Percentiles rank a stretch among this genome's conserved stretches.
phyloP scores from a whole-genome alignment of 495 filamentous ascomycete genomes.

The Aspergillus bertholletiae region DNA sequence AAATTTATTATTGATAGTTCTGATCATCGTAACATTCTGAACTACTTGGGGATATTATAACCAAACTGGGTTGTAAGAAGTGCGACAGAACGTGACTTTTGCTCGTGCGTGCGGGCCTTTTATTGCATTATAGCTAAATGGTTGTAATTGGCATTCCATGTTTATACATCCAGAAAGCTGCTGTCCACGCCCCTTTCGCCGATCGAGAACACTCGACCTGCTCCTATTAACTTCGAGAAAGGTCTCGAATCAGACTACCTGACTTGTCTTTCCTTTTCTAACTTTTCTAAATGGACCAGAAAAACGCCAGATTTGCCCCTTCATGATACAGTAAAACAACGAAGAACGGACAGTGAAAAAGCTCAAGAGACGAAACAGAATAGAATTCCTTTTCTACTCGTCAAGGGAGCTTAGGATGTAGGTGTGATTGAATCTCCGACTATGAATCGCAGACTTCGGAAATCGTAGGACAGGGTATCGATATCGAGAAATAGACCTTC shows the following conservation, averaged over 20 bases:
- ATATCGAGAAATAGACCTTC: conserved; percentile 5
- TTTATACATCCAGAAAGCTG: not conserved
- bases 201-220: not conserved
- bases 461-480: conserved; percentile 9
- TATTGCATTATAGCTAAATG: not conserved
- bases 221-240: not conserved
- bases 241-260: not conserved
- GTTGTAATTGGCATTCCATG: not conserved
- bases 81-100: no score
- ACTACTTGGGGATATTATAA: no score
- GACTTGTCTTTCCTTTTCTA: conserved; percentile 4
- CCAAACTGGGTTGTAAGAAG: no score
- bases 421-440: not conserved
- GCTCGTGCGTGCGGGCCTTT: no score
- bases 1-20: no score
- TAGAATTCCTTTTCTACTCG: not conserved
- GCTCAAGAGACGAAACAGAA: not conserved
- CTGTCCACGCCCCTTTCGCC: not conserved
- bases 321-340: conserved; percentile 4
- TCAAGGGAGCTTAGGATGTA: not conserved
- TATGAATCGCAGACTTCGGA: conserved; percentile 3
- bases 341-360: not conserved
- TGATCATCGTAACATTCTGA: no score
- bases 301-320: conserved; percentile 9
- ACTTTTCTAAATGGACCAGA: conserved; percentile 5